phyloP scores from a whole-genome alignment of 2,329 filamentous ascomycete genomes.

The Sclerotiophoma versabilis region DNA sequence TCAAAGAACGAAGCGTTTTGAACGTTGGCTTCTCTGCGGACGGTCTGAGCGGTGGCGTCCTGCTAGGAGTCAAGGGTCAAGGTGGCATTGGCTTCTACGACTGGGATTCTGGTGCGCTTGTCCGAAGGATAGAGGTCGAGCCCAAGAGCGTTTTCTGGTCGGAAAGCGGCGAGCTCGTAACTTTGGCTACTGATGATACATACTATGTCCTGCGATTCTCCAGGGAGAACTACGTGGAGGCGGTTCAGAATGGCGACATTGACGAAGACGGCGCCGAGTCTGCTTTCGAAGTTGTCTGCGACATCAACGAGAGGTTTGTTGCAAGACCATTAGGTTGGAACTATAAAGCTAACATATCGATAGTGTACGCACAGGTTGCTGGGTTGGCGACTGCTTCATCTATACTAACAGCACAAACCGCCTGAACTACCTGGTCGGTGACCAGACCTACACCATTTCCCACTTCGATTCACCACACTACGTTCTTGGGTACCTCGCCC shows the following conservation, averaged over 20 bases:
- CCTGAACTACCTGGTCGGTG: conserved; percentile 95
- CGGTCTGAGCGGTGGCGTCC: conserved; percentile 83
- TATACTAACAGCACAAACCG: conserved; percentile 98
- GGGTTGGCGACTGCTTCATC: conserved; percentile 98
- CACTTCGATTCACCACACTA: conserved; percentile 98
- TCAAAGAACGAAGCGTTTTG: conserved; percentile 90
- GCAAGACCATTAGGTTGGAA: conserved; percentile 11
- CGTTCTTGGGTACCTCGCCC: conserved; percentile 90
- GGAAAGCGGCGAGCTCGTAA: conserved; percentile 90
- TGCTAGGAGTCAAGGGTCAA: conserved; percentile 93
- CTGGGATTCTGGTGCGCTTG: conserved; percentile 88
- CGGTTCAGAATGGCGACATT: conserved; percentile 79
- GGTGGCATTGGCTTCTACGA: conserved; percentile 96
- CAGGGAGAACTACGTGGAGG: conserved; percentile 84
- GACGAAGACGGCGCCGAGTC: conserved; percentile 94
- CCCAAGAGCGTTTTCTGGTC: conserved; percentile 88
- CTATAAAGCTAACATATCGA: conserved; percentile 15
- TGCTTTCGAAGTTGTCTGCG: conserved; percentile 94
- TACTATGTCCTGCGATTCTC: conserved; percentile 95
- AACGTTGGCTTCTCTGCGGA: conserved; percentile 97
- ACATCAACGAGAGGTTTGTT: conserved; percentile 85
- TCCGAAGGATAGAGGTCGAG: conserved; percentile 87
- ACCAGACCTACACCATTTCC: conserved; percentile 96
- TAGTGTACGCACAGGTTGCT: conserved; percentile 90
- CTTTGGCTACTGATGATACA: conserved; percentile 91